phyloP scores from a whole-genome alignment of 148 eudicot species.

The Dianthus caryophyllus region DNA sequence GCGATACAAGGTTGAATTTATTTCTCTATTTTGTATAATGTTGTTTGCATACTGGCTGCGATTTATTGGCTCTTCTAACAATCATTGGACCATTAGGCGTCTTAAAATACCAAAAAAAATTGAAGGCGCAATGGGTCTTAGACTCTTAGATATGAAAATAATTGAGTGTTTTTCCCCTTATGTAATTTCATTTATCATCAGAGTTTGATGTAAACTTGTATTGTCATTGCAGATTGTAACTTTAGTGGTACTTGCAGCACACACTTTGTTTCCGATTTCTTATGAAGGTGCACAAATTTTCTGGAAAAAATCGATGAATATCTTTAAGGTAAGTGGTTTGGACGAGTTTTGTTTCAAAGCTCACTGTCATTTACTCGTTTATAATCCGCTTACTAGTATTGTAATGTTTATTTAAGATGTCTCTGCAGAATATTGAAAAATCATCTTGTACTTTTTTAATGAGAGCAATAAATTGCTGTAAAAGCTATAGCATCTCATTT shows the following conservation, averaged over 20 bases:
- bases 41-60: too few species aligned
- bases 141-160: not conserved
- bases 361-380: not conserved
- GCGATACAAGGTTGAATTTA: too few species aligned
- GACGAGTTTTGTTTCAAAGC: not conserved
- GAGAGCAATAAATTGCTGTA: too few species aligned
- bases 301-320: slow-evolving; percentile 59
- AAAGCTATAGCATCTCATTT: too few species aligned
- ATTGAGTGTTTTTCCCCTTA: not conserved
- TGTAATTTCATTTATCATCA: not conserved
- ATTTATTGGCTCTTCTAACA: too few species aligned
- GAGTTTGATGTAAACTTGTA: slow-evolving; percentile 3
- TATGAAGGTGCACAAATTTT: slow-evolving; percentile 62
- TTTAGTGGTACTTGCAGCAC: slow-evolving; percentile 53
- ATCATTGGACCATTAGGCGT: too few species aligned
- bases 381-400: too few species aligned
- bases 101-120: too few species aligned
- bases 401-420: not conserved
- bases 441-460: not conserved
- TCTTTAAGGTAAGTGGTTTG: slow-evolving; percentile 54
- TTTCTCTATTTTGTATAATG: too few species aligned
- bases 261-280: slow-evolving; percentile 60
- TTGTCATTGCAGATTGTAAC: slow-evolving; percentile 56
- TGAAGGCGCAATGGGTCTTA: not conserved
- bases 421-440: not conserved